Evolutionary conservation across 495 filamentous ascomycete species (phyloP).

Genomic region (Annulohypoxylon bovei): DNA sequence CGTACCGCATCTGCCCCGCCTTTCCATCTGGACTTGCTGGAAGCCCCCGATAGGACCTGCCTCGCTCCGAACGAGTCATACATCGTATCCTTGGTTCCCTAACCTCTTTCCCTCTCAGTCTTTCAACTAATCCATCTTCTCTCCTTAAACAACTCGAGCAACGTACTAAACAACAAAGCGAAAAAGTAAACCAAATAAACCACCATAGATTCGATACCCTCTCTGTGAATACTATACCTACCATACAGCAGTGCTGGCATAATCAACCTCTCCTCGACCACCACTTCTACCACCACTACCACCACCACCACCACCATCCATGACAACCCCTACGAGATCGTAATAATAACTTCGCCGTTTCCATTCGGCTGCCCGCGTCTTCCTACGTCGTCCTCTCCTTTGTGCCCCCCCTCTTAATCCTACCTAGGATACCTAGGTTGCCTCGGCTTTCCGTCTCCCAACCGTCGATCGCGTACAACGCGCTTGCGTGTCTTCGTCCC

Average conservation of each 20-base stretch:
- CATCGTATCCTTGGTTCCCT: constrained; percentile 34
- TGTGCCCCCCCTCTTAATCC: constrained; percentile 20
- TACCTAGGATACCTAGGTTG: constrained; percentile 5
- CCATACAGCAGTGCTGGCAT: constrained; percentile 36
- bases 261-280: background rate
- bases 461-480: constrained; percentile 40
- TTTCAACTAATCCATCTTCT: constrained; percentile 12
- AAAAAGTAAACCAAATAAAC: constrained; percentile 2
- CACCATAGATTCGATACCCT: constrained; percentile 38
- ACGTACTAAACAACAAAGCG: constrained; percentile 23
- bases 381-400: constrained; percentile 20
- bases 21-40: constrained; percentile 26
- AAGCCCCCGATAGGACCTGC: constrained; percentile 26
- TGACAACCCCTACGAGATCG: constrained; percentile 19
- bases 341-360: constrained; percentile 24
- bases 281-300: background rate
- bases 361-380: constrained; percentile 33
- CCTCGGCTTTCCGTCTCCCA: constrained; percentile 22
- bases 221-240: constrained; percentile 32
- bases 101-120: constrained; percentile 18
- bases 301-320: background rate
- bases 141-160: no score
- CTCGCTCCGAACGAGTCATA: constrained; percentile 37
- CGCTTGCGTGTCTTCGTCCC: constrained; percentile 41
- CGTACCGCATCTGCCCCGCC: constrained; percentile 34